These are phyloP conservation scores for Candida ortonii DNA, from an alignment of 805 yeast species.

Conservation along the genomic window DNA sequence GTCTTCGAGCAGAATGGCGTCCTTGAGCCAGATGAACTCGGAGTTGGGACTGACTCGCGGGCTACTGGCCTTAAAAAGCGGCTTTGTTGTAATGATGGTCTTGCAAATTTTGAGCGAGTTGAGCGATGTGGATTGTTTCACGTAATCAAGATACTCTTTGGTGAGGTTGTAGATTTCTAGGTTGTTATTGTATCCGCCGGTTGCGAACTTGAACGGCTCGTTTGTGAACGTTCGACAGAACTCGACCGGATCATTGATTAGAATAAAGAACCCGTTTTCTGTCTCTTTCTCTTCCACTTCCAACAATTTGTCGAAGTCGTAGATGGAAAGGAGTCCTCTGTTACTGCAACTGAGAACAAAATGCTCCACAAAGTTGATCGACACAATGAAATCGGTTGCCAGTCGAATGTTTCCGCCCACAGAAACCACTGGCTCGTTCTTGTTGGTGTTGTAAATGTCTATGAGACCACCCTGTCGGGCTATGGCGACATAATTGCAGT, in stretches of 20 bases:
- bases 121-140: conserved; percentile 8
- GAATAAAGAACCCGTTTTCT: conserved; percentile 16
- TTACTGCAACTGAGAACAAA: conserved; percentile 24
- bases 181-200: conserved; percentile 26
- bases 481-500: conserved; percentile 14
- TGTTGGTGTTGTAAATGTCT: conserved; percentile 15
- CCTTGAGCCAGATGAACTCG: conserved; percentile 30
- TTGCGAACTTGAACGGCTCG: conserved; percentile 18
- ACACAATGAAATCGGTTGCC: conserved; percentile 21
- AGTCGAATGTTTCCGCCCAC: conserved; percentile 17
- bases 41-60: conserved; percentile 15
- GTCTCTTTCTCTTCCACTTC: conserved; percentile 8
- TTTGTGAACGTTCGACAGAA: conserved; percentile 16
- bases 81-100: conserved; percentile 19
- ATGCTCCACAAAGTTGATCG: conserved; percentile 17
- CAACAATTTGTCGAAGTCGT: conserved; percentile 16
- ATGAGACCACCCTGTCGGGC: conserved; percentile 21
- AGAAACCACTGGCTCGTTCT: conserved; percentile 10
- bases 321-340: conserved; percentile 23
- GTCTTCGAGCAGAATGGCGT: conserved; percentile 19
- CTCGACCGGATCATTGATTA: conserved; percentile 23
- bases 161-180: conserved; percentile 20
- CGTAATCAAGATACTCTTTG: conserved; percentile 12
- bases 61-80: conserved; percentile 22
- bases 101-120: conserved; percentile 17